Evolutionary conservation across 75 land plant genomes (phyloP).

Genomic region (Selaginella tamariscina): DNA sequence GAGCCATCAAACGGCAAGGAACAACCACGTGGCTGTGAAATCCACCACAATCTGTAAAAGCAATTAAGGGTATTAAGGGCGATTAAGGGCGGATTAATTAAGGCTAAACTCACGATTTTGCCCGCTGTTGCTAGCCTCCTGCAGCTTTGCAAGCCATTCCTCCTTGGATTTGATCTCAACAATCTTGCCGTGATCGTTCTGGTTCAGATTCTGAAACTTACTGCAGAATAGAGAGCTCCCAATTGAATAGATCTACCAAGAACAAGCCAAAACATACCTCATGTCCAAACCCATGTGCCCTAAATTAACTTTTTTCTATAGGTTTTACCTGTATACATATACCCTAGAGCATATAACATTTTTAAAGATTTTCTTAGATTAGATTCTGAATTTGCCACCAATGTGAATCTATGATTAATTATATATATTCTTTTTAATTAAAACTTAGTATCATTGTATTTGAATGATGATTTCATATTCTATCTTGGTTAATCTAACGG

Average conservation of each 20-base stretch:
- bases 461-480: too few species aligned
- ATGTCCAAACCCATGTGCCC: not conserved
- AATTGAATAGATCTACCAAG: not conserved
- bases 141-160: constrained; percentile 21
- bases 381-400: too few species aligned
- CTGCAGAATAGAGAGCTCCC: not conserved
- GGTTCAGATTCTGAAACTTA: not conserved
- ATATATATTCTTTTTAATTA: too few species aligned
- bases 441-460: too few species aligned
- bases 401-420: too few species aligned
- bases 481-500: too few species aligned
- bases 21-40: constrained; percentile 77
- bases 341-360: too few species aligned
- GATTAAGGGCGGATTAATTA: not conserved
- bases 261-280: not conserved
- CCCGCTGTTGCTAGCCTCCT: constrained; percentile 11
- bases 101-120: constrained; percentile 20
- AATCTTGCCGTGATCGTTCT: constrained; percentile 22
- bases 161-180: constrained; percentile 2
- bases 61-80: constrained; percentile 10
- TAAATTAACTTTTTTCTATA: too few species aligned
- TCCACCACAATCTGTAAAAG: constrained; percentile 42
- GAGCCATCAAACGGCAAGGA: constrained; percentile 55
- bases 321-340: too few species aligned
- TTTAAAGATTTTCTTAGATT: too few species aligned